These are phyloP conservation scores for Kodamaea nitidulidarum DNA, from an alignment of 805 yeast genomes.

Conservation along the genomic window DNA sequence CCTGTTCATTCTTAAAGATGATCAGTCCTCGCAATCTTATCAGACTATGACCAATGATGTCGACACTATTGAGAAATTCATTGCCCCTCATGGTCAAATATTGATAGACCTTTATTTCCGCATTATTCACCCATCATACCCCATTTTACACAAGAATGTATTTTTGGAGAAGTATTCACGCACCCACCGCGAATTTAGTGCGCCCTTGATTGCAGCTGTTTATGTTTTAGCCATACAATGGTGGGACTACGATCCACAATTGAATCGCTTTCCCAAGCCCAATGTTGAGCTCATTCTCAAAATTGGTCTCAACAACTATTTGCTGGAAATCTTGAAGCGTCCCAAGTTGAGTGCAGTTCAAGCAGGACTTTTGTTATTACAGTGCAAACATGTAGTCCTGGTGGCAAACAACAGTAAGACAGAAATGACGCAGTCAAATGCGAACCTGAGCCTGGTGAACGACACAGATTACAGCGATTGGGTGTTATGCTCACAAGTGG, in stretches of 20 bases:
- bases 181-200: constrained; percentile 87
- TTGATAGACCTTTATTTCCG: constrained; percentile 77
- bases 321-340: constrained; percentile 72
- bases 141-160: constrained; percentile 85
- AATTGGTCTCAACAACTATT: constrained; percentile 60
- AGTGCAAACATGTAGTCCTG: constrained; percentile 46
- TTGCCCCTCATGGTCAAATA: constrained; percentile 89
- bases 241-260: constrained; percentile 87
- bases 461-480: constrained; percentile 63
- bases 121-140: constrained; percentile 86
- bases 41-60: constrained; percentile 69
- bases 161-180: constrained; percentile 87
- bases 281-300: constrained; percentile 50
- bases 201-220: constrained; percentile 87
- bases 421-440: constrained; percentile 6
- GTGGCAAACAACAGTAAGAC: constrained; percentile 13
- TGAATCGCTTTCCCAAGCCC: constrained; percentile 76
- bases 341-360: constrained; percentile 91
- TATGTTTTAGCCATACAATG: constrained; percentile 85
- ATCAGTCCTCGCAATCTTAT: constrained; percentile 66
- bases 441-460: constrained; percentile 11
- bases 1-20: constrained; percentile 77
- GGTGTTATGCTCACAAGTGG: constrained; percentile 82
- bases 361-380: constrained; percentile 77
- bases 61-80: constrained; percentile 77